These are phyloP conservation scores for Calonectria fujianensis DNA, from an alignment of 2,329 filamentous ascomycete species.

Conservation along the genomic window DNA sequence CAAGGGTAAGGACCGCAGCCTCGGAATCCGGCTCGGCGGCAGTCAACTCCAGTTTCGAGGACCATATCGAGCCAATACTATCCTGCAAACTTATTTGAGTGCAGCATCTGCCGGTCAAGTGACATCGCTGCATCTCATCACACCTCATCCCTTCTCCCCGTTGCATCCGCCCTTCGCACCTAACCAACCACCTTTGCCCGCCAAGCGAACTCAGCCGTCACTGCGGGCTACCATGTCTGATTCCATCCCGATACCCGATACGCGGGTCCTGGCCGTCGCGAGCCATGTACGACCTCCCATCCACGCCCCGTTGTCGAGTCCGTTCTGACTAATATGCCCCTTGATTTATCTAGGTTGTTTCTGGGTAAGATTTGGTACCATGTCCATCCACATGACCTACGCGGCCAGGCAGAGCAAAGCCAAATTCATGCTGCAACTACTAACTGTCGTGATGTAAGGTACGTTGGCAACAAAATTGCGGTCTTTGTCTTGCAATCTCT, in stretches of 20 bases:
- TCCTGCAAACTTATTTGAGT: not conserved
- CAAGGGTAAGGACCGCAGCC: not conserved
- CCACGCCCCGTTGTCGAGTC: not conserved
- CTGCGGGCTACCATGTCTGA: conserved; percentile 48
- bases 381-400: not conserved
- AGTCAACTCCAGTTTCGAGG: not conserved
- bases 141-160: conserved; percentile 17
- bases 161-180: conserved; percentile 20
- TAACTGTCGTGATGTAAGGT: conserved; percentile 70
- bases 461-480: conserved; percentile 98
- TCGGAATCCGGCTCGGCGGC: not conserved
- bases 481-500: conserved; percentile 95
- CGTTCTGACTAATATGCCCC: conserved; percentile 40
- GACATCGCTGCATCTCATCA: conserved; percentile 18
- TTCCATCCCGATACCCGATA: conserved; percentile 69
- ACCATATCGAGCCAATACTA: not conserved
- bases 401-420: not conserved
- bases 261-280: conserved; percentile 87
- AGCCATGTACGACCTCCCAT: conserved; percentile 85
- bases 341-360: conserved; percentile 51
- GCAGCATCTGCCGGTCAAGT: conserved; percentile 23
- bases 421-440: not conserved
- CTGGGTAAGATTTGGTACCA: conserved; percentile 48
- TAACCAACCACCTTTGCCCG: conserved; percentile 19
- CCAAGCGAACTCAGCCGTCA: conserved; percentile 23